Percentiles rank a stretch among this genome's conserved stretches.
Conservation (phyloP, 2,329 filamentous ascomycete genomes). For the Passalora sequoiae region DNA sequence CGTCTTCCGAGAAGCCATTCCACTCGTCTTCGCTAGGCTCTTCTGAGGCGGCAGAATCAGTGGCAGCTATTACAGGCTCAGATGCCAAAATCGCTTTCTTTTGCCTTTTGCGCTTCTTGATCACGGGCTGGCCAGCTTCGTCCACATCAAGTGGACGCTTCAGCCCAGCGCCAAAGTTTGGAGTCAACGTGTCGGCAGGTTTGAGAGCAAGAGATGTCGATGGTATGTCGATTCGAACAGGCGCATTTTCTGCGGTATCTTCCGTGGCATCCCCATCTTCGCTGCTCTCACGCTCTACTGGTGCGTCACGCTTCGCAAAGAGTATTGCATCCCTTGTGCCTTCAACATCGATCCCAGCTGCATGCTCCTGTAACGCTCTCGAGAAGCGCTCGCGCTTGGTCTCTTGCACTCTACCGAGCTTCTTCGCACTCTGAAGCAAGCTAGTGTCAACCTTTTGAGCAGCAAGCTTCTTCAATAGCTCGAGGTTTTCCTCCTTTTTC, state of each 20-base stretch:
- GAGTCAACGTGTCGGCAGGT: not conserved
- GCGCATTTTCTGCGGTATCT: not conserved
- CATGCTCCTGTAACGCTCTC: constrained; percentile 59
- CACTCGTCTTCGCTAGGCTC: constrained; percentile 28
- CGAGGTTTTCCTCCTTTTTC: constrained; percentile 85
- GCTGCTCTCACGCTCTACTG: constrained; percentile 20
- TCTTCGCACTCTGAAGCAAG: constrained; percentile 70
- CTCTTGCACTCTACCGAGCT: constrained; percentile 66
- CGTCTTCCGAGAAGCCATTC: constrained; percentile 23
- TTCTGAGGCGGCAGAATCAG: constrained; percentile 7
- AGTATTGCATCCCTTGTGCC: constrained; percentile 51
- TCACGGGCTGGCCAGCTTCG: constrained; percentile 70
- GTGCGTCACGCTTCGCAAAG: constrained; percentile 39
- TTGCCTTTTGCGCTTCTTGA: constrained; percentile 69
- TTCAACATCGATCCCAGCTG: constrained; percentile 57
- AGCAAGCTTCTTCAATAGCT: constrained; percentile 76
- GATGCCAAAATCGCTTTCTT: constrained; percentile 14
- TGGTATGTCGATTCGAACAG: not conserved
- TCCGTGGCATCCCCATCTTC: constrained; percentile 4
- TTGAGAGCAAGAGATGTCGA: not conserved
- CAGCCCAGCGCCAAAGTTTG: constrained; percentile 64
- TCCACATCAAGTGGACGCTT: constrained; percentile 81
- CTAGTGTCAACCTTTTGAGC: constrained; percentile 75
- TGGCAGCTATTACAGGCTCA: not conserved
- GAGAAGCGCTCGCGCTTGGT: constrained; percentile 65